Base-by-base conservation (phyloP, 805 yeast species). In the Barnettozyma botsteinii region DNA sequence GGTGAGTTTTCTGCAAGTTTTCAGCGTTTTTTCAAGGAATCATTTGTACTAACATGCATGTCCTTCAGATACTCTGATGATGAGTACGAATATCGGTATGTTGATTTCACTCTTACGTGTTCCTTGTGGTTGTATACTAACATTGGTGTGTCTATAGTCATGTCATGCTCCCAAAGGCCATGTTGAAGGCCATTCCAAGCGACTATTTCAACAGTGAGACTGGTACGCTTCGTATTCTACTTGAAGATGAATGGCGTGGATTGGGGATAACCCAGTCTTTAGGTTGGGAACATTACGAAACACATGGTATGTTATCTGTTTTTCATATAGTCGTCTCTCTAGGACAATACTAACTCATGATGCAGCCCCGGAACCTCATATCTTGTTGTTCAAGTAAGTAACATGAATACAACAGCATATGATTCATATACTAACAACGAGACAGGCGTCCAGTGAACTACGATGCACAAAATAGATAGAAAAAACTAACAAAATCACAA, bases 161-260 rank as follows among this genome's bases (percentile, higher is more conserved):
- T 60, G 99, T 93, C 35, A 89, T 93, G 77, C 73, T 93, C 39
- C 99, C 99, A 48, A 88, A 94, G 59, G 87, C 84, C 46, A 86
- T 93, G 96, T 73, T 93, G 40, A 91, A 89, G 61, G 86, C 79
- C 24, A 87, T 94, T 42, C 98, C 98, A 9, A 77, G 81, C 31
- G 98, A 94, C 58, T 94, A 89, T 58, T 93, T 93, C 70, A 82
- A 84, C 56, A 79, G 88, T 2, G 95, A 89, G 43, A 86, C 95
- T 3, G 98, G 98, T 5, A 93, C 98, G 0, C 70, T 93, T 52
- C 79, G 96, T 50, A 86, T 93, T 32, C 67, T 93, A 29, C 64
- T 84, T 35, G 99, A 93, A 61, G 98, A 93, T 51, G 99, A 93
- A 64, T 93, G 99, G 99, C 74, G 99, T 61, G 98, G 97, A 1